Percentiles rank a stretch among this genome's conserved stretches.
Evolutionary conservation across 495 filamentous ascomycete genomes (phyloP).

Genomic region (Letharia lupina): DNA sequence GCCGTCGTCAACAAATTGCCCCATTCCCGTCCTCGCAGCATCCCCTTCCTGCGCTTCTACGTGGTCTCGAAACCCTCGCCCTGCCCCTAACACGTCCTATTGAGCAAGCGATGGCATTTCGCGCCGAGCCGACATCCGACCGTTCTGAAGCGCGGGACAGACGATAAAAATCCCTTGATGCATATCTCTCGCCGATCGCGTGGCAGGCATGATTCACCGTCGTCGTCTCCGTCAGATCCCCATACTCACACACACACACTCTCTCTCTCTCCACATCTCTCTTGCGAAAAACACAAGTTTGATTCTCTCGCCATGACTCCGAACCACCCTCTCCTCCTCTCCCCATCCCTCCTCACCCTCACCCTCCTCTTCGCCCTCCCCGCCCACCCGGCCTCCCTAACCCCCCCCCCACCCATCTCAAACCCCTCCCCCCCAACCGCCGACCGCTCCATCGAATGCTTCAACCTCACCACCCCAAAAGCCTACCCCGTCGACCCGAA

Average conservation of each 20-base stretch:
- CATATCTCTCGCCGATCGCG: not conserved
- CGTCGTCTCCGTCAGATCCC: too few species aligned
- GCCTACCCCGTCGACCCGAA: not conserved
- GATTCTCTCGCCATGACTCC: not conserved
- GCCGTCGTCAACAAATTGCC: too few species aligned
- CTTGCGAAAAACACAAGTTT: too few species aligned
- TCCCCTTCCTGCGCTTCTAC: too few species aligned
- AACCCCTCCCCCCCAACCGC: not conserved
- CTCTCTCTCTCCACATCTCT: too few species aligned
- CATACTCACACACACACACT: too few species aligned
- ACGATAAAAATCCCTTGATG: not conserved
- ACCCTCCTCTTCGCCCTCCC: not conserved
- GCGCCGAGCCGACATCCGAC: not conserved
- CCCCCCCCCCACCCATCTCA: too few species aligned
- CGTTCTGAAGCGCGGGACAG: not conserved
- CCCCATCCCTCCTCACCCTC: not conserved
- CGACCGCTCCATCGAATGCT: conserved; percentile 3
- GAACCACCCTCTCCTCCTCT: not conserved
- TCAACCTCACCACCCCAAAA: not conserved
- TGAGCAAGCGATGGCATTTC: not conserved
- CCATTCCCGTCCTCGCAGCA: too few species aligned
- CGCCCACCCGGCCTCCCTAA: not conserved
- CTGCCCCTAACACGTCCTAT: too few species aligned
- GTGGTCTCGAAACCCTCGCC: too few species aligned
- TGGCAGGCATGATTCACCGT: too few species aligned